A percentile compares a stretch with the other conserved stretches of the same genome.
Conservation (phyloP, 306 rosid genomes). For the Leucaena leucocephala region DNA sequence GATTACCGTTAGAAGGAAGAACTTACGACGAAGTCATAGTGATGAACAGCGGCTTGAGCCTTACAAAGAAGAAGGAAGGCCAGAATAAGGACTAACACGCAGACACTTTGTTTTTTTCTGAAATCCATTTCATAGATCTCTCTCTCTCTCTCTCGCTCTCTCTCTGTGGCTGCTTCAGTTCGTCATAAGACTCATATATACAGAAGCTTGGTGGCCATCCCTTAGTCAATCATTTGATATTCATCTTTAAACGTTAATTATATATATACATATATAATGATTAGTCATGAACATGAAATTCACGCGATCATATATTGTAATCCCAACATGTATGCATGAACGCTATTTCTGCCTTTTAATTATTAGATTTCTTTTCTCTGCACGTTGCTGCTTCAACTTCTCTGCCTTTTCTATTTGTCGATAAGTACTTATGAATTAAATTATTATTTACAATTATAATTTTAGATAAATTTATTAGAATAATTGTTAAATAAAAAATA, state of each 20-base stretch:
- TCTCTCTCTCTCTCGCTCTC: background rate
- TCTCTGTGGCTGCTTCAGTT: background rate
- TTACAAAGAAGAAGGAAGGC: background rate
- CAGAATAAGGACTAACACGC: background rate
- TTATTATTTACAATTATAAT: too few species aligned
- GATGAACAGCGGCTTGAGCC: background rate
- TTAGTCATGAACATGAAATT: background rate
- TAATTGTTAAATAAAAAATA: too few species aligned
- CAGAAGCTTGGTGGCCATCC: background rate
- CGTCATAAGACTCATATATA: background rate
- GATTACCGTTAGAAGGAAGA: background rate
- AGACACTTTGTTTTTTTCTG: background rate
- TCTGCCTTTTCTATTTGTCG: too few species aligned
- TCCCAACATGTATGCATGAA: background rate
- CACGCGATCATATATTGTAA: background rate
- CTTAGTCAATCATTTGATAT: background rate
- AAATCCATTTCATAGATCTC: too few species aligned
- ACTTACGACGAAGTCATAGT: constrained; percentile 2
- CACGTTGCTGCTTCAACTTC: background rate
- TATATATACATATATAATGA: background rate
- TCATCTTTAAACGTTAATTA: background rate
- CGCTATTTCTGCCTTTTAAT: background rate
- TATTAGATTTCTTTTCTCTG: background rate
- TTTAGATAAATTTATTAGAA: too few species aligned
- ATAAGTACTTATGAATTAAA: too few species aligned